Percentiles rank a stretch among this genome's conserved stretches.
phyloP scores from a whole-genome alignment of 2,329 filamentous ascomycete genomes.

The Aspergillus pseudoterreus region DNA sequence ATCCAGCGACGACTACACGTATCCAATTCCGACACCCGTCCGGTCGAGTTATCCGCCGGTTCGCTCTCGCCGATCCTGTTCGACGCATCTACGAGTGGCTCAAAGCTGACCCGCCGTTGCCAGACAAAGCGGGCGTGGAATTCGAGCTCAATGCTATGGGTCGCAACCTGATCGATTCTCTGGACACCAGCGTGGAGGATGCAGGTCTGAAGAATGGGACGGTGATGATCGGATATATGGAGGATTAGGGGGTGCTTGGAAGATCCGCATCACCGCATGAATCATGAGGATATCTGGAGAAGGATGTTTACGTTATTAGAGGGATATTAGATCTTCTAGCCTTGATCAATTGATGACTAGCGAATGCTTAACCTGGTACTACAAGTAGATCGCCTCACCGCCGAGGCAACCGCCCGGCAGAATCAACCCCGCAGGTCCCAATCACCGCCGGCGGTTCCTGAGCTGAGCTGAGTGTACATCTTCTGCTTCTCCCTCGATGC shows the following conservation, averaged over 20 bases:
- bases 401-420: slow-evolving; percentile 26
- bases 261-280: neutral
- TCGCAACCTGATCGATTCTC: slow-evolving; percentile 72
- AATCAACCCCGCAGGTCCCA: slow-evolving; percentile 27
- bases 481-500: neutral
- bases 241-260: slow-evolving; percentile 42
- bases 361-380: too few species aligned
- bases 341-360: neutral
- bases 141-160: slow-evolving; percentile 91
- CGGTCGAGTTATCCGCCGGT: slow-evolving; percentile 83
- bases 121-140: slow-evolving; percentile 70
- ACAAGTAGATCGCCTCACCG: slow-evolving; percentile 7
- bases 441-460: slow-evolving; percentile 11
- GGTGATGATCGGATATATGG: slow-evolving; percentile 88
- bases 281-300: too few species aligned
- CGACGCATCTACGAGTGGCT: slow-evolving; percentile 92
- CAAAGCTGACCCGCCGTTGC: slow-evolving; percentile 73
- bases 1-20: slow-evolving; percentile 70
- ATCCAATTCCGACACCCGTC: slow-evolving; percentile 89
- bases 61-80: slow-evolving; percentile 71
- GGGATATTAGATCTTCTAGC: too few species aligned
- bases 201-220: slow-evolving; percentile 88
- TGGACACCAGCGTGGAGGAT: slow-evolving; percentile 72
- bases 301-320: too few species aligned
- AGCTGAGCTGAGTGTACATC: neutral